Base-by-base conservation (phyloP, 2,329 filamentous ascomycete species). In the Cladosporium sp. region DNA sequence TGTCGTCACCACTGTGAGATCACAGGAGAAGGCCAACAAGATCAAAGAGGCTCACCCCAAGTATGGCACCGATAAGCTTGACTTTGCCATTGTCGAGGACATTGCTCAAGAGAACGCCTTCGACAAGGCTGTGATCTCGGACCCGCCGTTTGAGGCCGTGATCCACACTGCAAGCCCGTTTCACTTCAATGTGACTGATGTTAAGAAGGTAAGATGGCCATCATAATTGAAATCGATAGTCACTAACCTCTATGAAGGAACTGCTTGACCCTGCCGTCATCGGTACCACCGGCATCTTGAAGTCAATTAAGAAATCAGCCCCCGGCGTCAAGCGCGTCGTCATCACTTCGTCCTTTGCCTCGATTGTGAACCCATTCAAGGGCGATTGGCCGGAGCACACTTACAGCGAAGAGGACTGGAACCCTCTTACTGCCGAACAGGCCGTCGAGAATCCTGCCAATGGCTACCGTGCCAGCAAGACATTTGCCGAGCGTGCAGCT, bases 111-210 rank as follows among this genome's bases (percentile, higher is more conserved):
- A 84, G 20, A 82, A 82, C 17, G 89, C 88, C 22, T 95, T 94
- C 62, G 78, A 80, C 61, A 66, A 78, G 70, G 83, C 81, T 15
- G 79, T 86, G 48, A 76, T 83, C 61, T 84, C 82, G 15, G 77
- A 82, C 56, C 83, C 83, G 15, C 82, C 84, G 0, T 89, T 93
- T 61, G 86, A 90, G 65, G 85, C 82, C 45, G 87, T 93, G 49
- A 79, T 91, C 52, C 87, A 91, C 70, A 90, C 87, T 5, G 87
- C 88, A 2, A 86, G 83, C 34, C 89, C 90, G 0, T 92, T 89
- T 75, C 86, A 89, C 65, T 82, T 85, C 69, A 87, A 87, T 34
- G 84, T 94, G 56, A 85, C 90, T 35, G 81, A 86, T 62, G 85
- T 89, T 17, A 79, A 93, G 61, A 84, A 87, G 66, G 76, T 60